Base-by-base conservation (phyloP, 2,329 filamentous ascomycete species). In the Akanthomyces muscarius region DNA sequence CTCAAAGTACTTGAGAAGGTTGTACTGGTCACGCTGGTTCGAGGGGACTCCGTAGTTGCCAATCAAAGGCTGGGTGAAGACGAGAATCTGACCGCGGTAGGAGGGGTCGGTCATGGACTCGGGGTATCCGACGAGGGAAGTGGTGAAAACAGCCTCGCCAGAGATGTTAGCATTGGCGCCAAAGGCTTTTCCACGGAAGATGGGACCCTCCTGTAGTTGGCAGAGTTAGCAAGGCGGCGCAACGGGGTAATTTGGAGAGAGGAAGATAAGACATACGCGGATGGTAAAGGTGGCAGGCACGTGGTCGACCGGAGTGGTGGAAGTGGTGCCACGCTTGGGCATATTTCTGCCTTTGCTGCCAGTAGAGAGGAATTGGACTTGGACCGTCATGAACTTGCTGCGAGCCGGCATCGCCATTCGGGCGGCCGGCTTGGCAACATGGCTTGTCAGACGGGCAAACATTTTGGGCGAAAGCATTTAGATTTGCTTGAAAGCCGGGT, bases 11-110 rank as follows among this genome's bases (percentile, higher is more conserved):
- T 95, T 95, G 75, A 98, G 84, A 64, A 99, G 86, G 71, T 95
- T 95, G 77, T 87, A 91, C 77, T 93, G 81, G 77, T 99, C 95
- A 68, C 92, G 89, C 71, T 88, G 85, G 67, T 83, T 87, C 38
- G 92, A 96, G 18, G 95, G 95, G 21, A 99, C 94, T 71, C 95
- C 95, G 75, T 99, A 99, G 85, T 99, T 99, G 74, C 95, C 95
- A 73, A 99, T 97, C 69, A 99, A 81, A 42, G 95, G 95, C 77
- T 97, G 93, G 68, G 95, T 99, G 83, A 98, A 97, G 78, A 98
- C 94, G 70, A 99, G 84, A 69, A 99, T 98, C 82, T 99, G 95
- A 69, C 95, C 90, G 69, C 90, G 89, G 80, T 94, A 94, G 23
- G 90, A 94, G 60, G 90, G 90, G 72, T 94, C 90, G 72, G 90